Evolutionary conservation across 2,329 filamentous ascomycete species (phyloP), one percentile per base, ranked within the genome.

Genomic region (Juglanconis oblonga): DNA sequence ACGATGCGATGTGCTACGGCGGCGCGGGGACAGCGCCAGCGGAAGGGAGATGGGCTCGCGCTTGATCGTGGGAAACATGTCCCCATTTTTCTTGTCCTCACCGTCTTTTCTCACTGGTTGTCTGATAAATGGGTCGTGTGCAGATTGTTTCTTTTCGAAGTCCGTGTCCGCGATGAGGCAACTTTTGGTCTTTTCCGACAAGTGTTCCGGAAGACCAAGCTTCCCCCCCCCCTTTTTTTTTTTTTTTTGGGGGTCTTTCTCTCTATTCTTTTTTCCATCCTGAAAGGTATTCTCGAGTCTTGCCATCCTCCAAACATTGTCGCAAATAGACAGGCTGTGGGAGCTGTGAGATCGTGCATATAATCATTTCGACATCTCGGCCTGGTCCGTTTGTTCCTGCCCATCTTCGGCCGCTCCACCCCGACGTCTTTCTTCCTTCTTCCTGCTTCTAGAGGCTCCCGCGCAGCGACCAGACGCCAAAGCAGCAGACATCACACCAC

Each of bases 41-140:
- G 38, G 10, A 14, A 10, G 38, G n/a, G 38, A 42, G 11, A 31
- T 48, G 17, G 36, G 49, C 48, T 42, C 36, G 55, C 40, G 42
- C 8, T 31, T 38, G 38, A 45, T 55, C 40, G 42, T 52, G 56
- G 40, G 6, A 45, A 17, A 38, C 24, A 44, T 48, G 52, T 10
- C 54, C 59, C 59, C 59, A 44, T 57, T 56, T 62, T 61, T 32
- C 42, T 31, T 50, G 33, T 42, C 35, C 61, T 55, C 61, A 54
- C 61, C 54, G 61, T 62, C 48, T 59, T 55, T 56, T 51, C 57
- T 56, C 52, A 62, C 52, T 59, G 59, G 59, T 24, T 56, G 56
- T 36, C n/a, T 35, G 47, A 38, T 38, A 57, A 62, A 42, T 52
- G 57, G 54, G 42, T 50, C 49, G 40, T 35, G 40, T 52, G 59